Percentiles rank a stretch among this genome's conserved stretches.
phyloP scores from a whole-genome alignment of 1,284 basidiomycete species.

The Marasmius sp. region DNA sequence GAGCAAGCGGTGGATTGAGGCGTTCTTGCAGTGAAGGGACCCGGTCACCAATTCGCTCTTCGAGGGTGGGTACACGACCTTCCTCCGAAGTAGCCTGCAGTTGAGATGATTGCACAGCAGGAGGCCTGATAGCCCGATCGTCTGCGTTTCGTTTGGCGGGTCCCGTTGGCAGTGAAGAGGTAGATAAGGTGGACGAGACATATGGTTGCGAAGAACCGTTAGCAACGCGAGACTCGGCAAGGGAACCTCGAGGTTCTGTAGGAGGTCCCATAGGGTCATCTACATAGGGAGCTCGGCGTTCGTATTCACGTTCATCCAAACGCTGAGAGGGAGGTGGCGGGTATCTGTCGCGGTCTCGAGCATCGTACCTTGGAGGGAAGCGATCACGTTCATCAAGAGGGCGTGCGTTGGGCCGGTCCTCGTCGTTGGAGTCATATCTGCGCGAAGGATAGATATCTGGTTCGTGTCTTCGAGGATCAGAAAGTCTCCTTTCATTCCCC shows the following conservation, averaged over 20 bases:
- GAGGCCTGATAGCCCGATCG: slow-evolving; percentile 25
- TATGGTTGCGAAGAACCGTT: slow-evolving; percentile 15
- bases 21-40: slow-evolving; percentile 33
- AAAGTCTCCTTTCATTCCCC: slow-evolving; percentile 24
- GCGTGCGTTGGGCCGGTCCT: slow-evolving; percentile 4
- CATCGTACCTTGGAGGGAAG: slow-evolving; percentile 14
- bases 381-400: slow-evolving; percentile 27
- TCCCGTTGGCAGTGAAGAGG: slow-evolving; percentile 19
- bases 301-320: slow-evolving; percentile 13
- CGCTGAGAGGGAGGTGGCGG: slow-evolving; percentile 12
- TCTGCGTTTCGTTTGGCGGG: slow-evolving; percentile 16
- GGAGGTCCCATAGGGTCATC: not conserved
- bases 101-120: slow-evolving; percentile 15
- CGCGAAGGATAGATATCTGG: slow-evolving; percentile 32
- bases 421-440: slow-evolving; percentile 24
- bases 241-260: not conserved
- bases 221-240: slow-evolving; percentile 12
- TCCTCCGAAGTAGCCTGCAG: slow-evolving; percentile 14
- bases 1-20: slow-evolving; percentile 22
- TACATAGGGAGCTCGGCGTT: slow-evolving; percentile 21
- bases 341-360: slow-evolving; percentile 5
- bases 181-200: slow-evolving; percentile 16
- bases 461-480: slow-evolving; percentile 35
- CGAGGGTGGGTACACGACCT: slow-evolving; percentile 21
- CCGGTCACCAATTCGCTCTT: slow-evolving; percentile 37